Percentiles rank a stretch among this genome's conserved stretches.
phyloP scores from a whole-genome alignment of 768 basidiomycete genomes.

The Pleurotus pulmonarius region DNA sequence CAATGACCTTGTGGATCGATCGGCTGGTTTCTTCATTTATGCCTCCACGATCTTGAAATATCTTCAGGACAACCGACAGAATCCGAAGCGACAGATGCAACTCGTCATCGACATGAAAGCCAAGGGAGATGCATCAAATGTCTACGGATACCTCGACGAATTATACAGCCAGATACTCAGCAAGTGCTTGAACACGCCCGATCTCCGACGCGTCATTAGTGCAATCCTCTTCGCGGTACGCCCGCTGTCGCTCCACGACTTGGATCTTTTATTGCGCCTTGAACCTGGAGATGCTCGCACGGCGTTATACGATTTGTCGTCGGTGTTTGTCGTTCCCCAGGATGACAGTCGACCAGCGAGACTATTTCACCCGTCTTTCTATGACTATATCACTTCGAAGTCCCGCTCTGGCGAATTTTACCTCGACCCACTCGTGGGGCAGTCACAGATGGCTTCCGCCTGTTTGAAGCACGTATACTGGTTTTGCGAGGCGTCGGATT shows the following conservation, averaged over 20 bases:
- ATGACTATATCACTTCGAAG: conserved; percentile 10
- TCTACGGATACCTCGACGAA: conserved; percentile 4
- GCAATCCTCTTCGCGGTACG: conserved; percentile 3
- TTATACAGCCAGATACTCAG: conserved; percentile 8
- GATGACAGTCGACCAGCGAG: conserved; percentile 4
- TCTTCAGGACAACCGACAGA: conserved; percentile 12
- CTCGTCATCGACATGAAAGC: conserved; percentile 9
- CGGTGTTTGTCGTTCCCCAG: conserved; percentile 1
- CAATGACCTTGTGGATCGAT: conserved; percentile 14
- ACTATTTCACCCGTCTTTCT: conserved; percentile 9
- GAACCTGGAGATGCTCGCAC: neutral
- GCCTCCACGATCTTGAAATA: conserved; percentile 22
- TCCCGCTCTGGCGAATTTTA: conserved; percentile 2
- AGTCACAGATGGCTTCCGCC: neutral
- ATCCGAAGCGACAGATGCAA: conserved; percentile 11
- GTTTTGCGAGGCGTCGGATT: neutral
- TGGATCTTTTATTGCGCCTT: conserved; percentile 5
- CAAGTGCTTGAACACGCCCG: neutral
- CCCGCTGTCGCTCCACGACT: conserved; percentile 5
- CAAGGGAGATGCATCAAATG: neutral
- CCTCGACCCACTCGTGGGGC: neutral
- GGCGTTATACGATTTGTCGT: neutral
- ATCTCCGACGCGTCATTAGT: conserved; percentile 4
- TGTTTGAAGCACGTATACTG: neutral
- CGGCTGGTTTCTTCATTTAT: conserved; percentile 22